Conservation (phyloP, 305 asterid species). For the Solanum hybrid region DNA sequence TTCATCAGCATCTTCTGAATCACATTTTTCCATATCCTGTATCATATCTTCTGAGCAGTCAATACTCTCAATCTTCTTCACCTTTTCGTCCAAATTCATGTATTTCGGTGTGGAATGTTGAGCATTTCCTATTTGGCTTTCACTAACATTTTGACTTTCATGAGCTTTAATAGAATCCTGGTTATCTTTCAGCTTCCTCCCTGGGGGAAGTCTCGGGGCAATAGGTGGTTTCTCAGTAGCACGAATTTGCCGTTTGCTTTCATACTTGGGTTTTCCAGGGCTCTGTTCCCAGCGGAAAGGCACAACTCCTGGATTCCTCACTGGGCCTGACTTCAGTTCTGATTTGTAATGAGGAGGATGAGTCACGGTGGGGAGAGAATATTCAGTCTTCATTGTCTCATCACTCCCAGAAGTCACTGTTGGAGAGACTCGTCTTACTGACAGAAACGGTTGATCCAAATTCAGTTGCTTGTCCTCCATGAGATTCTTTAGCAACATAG, state of each 20-base stretch:
- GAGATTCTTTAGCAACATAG: constrained; percentile 29
- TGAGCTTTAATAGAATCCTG: constrained; percentile 23
- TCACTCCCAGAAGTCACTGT: constrained; percentile 21
- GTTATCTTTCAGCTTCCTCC: constrained; percentile 32
- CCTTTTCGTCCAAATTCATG: constrained; percentile 15
- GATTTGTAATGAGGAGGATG: constrained; percentile 45
- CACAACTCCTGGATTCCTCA: constrained; percentile 57
- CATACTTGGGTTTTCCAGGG: constrained; percentile 75
- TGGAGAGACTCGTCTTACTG: constrained; percentile 47
- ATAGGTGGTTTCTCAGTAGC: constrained; percentile 19
- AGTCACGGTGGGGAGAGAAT: constrained; percentile 16
- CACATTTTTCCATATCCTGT: constrained; percentile 24
- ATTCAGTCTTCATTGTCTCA: constrained; percentile 12
- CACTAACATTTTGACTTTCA: constrained; percentile 1
- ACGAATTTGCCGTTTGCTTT: constrained; percentile 9
- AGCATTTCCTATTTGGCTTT: constrained; percentile 10
- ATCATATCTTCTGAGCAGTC: not conserved
- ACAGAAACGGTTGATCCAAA: constrained; percentile 48
- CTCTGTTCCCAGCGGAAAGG: constrained; percentile 80
- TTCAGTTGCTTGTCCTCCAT: constrained; percentile 67
- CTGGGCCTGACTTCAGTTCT: constrained; percentile 69
- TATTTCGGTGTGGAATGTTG: not conserved
- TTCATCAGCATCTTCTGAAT: constrained; percentile 41
- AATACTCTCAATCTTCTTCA: constrained; percentile 10
- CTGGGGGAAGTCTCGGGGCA: constrained; percentile 70